Percentiles rank a stretch among this genome's conserved stretches.
phyloP scores from a whole-genome alignment of 345 rosid genomes.

The Salix arbutifolia region DNA sequence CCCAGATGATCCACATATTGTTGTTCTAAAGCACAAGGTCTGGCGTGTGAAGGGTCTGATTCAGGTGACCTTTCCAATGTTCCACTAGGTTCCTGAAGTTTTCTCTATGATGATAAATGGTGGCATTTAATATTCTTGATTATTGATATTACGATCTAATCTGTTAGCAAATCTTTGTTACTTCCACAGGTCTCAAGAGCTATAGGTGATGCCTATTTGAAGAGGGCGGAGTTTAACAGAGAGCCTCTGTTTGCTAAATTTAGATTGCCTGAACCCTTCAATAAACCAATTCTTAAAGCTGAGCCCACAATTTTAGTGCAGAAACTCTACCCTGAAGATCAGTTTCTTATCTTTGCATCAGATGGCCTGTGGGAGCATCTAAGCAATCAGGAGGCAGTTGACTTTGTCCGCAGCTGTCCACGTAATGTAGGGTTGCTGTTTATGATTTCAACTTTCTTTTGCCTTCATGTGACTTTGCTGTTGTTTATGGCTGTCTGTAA shows the following conservation, averaged over 20 bases:
- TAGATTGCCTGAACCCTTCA: slow-evolving; percentile 66
- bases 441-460: slow-evolving; percentile 1
- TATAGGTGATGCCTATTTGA: slow-evolving; percentile 92
- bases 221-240: slow-evolving; percentile 76
- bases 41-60: slow-evolving; percentile 99
- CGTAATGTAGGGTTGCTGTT: slow-evolving; percentile 57
- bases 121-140: neutral
- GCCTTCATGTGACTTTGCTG: neutral
- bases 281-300: slow-evolving; percentile 77
- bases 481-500: neutral
- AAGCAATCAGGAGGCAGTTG: slow-evolving; percentile 87
- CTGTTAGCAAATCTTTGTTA: slow-evolving; percentile 10
- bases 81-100: neutral
- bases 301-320: slow-evolving; percentile 79
- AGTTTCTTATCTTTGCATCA: slow-evolving; percentile 90
- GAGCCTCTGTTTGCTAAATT: slow-evolving; percentile 81
- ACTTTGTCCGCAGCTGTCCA: slow-evolving; percentile 71
- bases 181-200: slow-evolving; percentile 75
- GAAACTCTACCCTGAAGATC: slow-evolving; percentile 68
- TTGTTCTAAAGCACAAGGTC: slow-evolving; percentile 82
- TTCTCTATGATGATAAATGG: neutral
- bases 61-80: slow-evolving; percentile 46
- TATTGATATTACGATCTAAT: neutral
- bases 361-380: slow-evolving; percentile 99
- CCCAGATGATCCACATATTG: slow-evolving; percentile 94